A percentile compares a stretch with the other conserved stretches of the same genome.
Conservation (phyloP, 2,329 filamentous ascomycete species). For the Whalleya microplaca region DNA sequence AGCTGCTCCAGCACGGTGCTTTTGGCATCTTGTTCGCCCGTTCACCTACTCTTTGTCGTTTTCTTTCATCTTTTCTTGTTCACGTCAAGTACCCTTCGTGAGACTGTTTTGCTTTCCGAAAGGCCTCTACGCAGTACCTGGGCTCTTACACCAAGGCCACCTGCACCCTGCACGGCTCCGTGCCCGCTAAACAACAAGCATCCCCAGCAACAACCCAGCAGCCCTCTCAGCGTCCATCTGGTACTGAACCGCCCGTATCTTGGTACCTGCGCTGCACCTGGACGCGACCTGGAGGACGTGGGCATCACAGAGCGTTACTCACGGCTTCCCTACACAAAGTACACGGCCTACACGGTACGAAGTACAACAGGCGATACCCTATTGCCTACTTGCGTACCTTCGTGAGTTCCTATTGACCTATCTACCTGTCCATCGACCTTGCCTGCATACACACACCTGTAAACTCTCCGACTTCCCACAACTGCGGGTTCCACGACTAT, state of each 20-base stretch:
- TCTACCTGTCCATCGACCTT: neutral
- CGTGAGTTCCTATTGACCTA: no score
- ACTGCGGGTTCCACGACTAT: neutral
- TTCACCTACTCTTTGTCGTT: neutral
- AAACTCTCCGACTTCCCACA: neutral
- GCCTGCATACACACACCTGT: neutral
- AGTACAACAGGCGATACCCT: neutral
- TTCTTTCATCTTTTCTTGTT: neutral
- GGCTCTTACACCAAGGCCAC: neutral
- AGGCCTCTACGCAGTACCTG: neutral
- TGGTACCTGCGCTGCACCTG: neutral
- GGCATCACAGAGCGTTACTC: neutral
- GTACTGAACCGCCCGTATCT: neutral
- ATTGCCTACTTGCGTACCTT: neutral
- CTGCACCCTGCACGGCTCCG: neutral
- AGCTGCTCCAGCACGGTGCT: neutral
- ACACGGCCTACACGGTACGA: no score
- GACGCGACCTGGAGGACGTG: neutral
- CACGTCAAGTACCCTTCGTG: neutral
- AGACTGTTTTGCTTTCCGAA: neutral
- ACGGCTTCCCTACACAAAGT: no score
- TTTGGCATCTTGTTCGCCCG: neutral
- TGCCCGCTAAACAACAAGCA: neutral
- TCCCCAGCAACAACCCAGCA: neutral
- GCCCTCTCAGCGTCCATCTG: neutral